Evolutionary conservation across 176 grass and related monocot genomes (phyloP), one percentile per base, ranked within the genome.

Genomic region (Carex pumila): DNA sequence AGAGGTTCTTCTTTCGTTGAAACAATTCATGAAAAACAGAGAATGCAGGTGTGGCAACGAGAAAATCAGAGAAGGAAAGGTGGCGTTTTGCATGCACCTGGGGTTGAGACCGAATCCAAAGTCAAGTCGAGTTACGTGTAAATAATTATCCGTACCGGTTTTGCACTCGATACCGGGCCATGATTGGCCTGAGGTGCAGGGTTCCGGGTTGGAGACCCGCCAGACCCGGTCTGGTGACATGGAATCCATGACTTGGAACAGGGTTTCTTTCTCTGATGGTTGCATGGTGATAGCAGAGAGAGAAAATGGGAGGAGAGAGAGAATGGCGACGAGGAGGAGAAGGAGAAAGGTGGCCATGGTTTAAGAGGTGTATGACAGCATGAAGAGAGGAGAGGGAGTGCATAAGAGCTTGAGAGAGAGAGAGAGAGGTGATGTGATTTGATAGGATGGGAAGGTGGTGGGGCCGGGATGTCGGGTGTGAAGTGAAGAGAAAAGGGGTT

Each of bases 101-200:
- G 93, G 93, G 85, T 99, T 99, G 58, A 91, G 91, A 65, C 88
- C 79, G 37, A 85, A 84, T 32, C 96, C 96, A 49, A 99, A 99
- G 87, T 95, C 96, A 56, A 99, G 88, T 81, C 96, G 83, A n/a
- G 93, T 98, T 61, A 98, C 93, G 79, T 93, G 91, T 71, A 95
- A 36, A 22, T 65, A 79, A 55, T 14, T 57, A 63, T 65, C 80
- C 47, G 68, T 47, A 36, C 29, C 86, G 58, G 89, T 88, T 82
- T 95, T 98, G 91, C 93, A 98, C 74, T 98, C 91, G 41, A 98
- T 94, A 22, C 96, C 93, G 11, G 91, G 91, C 96, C 96, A 98
- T 3, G 89, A 89, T 37, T 83, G 74, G 65, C 83, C 81, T 0
- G 88, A 79, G 2, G 18, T 8, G 76, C 91, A 98, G 0, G 96